These are phyloP conservation scores for Magnusiomyces suaveolens DNA, from an alignment of 1,139 yeast genomes.

Conservation along the genomic window DNA sequence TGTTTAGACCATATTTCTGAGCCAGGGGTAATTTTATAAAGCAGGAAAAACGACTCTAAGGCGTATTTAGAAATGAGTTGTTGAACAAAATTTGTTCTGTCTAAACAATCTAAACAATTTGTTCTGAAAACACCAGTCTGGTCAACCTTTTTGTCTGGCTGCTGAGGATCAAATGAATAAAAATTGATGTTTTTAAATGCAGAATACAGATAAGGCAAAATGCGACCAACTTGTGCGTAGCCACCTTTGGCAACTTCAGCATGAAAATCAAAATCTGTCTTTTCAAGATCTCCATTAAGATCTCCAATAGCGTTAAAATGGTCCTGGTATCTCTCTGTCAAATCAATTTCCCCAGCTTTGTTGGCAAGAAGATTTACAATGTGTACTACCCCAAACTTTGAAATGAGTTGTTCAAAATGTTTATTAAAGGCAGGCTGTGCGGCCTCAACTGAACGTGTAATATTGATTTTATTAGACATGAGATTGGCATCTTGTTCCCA, in stretches of 20 bases:
- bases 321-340: conserved; percentile 54
- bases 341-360: conserved; percentile 64
- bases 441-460: conserved; percentile 84
- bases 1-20: conserved; percentile 55
- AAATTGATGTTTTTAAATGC: conserved; percentile 73
- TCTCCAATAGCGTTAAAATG: conserved; percentile 45
- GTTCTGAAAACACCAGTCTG: conserved; percentile 88
- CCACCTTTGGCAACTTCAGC: conserved; percentile 74
- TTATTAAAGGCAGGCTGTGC: conserved; percentile 81
- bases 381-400: conserved; percentile 79
- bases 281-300: conserved; percentile 34
- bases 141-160: conserved; percentile 47
- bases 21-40: conserved; percentile 35
- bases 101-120: conserved; percentile 90
- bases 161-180: conserved; percentile 46
- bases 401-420: conserved; percentile 62
- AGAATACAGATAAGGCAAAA: conserved; percentile 53
- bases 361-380: conserved; percentile 74
- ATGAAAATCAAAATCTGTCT: conserved; percentile 87
- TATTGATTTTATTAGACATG: conserved; percentile 66
- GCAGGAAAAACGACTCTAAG: conserved; percentile 54
- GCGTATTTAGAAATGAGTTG: conserved; percentile 69
- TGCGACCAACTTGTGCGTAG: conserved; percentile 71
- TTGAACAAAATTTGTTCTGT: conserved; percentile 86
- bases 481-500: conserved; percentile 95